These are phyloP conservation scores for Pythium periplocum DNA, from an alignment of 352 stramenopile species.

Conservation along the genomic window DNA sequence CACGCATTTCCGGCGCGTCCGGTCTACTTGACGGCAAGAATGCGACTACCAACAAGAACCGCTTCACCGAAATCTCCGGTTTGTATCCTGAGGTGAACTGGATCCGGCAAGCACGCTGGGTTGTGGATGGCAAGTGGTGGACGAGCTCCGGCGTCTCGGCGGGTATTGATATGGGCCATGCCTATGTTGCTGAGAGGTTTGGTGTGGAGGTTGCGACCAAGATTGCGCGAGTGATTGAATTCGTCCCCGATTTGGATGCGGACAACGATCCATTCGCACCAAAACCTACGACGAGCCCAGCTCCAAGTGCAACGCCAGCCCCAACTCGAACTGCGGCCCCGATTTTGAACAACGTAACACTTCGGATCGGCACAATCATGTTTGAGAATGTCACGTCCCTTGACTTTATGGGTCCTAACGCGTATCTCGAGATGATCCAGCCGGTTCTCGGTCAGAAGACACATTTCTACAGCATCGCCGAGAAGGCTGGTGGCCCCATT, in stretches of 20 bases:
- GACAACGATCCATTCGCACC: slow-evolving; percentile 38
- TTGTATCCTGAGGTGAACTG: slow-evolving; percentile 38
- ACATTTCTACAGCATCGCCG: slow-evolving; percentile 44
- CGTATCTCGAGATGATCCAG: slow-evolving; percentile 54
- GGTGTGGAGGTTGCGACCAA: slow-evolving; percentile 18
- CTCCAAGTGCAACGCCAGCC: too few relatives aligned
- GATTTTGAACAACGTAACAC: background rate
- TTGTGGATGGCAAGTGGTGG: slow-evolving; percentile 48
- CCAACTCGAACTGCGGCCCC: too few relatives aligned
- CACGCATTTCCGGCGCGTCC: slow-evolving; percentile 31
- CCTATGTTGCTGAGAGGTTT: slow-evolving; percentile 30
- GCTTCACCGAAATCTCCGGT: slow-evolving; percentile 28
- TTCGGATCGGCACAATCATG: slow-evolving; percentile 48
- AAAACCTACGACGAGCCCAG: too few relatives aligned
- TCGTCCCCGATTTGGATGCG: slow-evolving; percentile 26
- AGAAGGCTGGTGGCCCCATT: slow-evolving; percentile 22
- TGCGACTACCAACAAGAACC: slow-evolving; percentile 63
- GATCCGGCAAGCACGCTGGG: slow-evolving; percentile 52
- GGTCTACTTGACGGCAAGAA: slow-evolving; percentile 34
- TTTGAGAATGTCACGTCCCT: slow-evolving; percentile 56
- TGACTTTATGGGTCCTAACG: slow-evolving; percentile 52
- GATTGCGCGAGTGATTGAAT: slow-evolving; percentile 38
- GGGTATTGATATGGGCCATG: slow-evolving; percentile 57
- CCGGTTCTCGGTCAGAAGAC: slow-evolving; percentile 27
- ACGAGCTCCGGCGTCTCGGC: slow-evolving; percentile 58